These are phyloP conservation scores for Neurospora tetrasperma DNA, from an alignment of 495 filamentous ascomycete genomes.

Conservation along the genomic window DNA sequence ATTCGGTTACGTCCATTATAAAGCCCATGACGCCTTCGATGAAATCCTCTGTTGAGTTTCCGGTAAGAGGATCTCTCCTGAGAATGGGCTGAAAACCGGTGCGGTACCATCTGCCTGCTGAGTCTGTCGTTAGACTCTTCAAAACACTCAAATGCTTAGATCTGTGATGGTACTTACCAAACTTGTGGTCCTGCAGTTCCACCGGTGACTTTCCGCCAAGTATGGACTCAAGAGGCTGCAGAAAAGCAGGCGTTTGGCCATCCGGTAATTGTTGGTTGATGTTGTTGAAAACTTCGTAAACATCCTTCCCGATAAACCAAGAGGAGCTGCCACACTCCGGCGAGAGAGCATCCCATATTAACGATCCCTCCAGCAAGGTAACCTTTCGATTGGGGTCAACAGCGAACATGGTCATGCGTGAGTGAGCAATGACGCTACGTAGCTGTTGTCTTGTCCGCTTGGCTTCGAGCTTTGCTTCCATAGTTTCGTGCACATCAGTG, in stretches of 20 bases:
- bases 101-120: constrained; percentile 49
- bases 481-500: constrained; percentile 56
- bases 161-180: constrained; percentile 19
- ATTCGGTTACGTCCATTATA: constrained; percentile 58
- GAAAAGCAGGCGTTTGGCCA: constrained; percentile 34
- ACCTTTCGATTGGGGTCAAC: constrained; percentile 46
- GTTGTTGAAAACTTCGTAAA: constrained; percentile 48
- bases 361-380: constrained; percentile 51
- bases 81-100: constrained; percentile 53
- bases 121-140: constrained; percentile 7
- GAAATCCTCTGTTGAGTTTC: constrained; percentile 30
- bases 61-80: constrained; percentile 37
- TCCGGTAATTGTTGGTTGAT: constrained; percentile 21
- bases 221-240: constrained; percentile 46
- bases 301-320: constrained; percentile 43
- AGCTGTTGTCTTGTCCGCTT: constrained; percentile 52
- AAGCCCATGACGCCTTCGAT: constrained; percentile 59
- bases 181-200: constrained; percentile 40
- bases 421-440: constrained; percentile 55
- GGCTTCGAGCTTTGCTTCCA: constrained; percentile 49
- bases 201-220: constrained; percentile 41
- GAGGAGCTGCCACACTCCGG: constrained; percentile 13
- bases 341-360: constrained; percentile 40
- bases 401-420: constrained; percentile 57
- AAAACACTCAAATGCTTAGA: not conserved